Evolutionary conservation across 2,329 filamentous ascomycete species (phyloP), one percentile per base, ranked within the genome.

Genomic region (Xylariaceae sp.): DNA sequence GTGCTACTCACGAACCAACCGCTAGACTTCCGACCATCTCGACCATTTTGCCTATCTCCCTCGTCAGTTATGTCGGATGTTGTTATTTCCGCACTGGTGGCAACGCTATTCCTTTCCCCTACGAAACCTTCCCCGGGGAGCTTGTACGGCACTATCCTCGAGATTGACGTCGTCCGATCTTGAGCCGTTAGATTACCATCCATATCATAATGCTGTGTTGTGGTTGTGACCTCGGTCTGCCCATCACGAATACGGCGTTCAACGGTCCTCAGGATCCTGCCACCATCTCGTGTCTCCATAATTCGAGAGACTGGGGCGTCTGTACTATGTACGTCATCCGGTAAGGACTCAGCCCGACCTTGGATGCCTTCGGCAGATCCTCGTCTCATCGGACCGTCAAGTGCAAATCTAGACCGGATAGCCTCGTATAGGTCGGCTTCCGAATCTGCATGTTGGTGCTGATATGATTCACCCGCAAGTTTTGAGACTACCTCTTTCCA

Each of bases 241-340:
- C 61, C 60, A 16, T 59, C 49, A 2, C 19, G n/a, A 16, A 40
- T 55, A 19, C 23, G 44, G 2, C 49, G 61, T 53, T 57, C 52
- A 3, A 59, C 52, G 4, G 58, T 64, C 20, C 51, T 59, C 7
- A 66, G 42, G 2, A 54, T 55, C 52, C 59, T 70, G 37, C 64
- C 67, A 2, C 68, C 69, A 45, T 65, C 65, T 2, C 60, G 47
- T 6, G 54, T 63, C 21, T 59, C 48, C 7, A 50, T 50, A 9
- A 54, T 60, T 18, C 62, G 43, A 16, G 54, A 50, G 16, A 32
- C 20, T 14, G 59, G 32, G 5, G 23, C 29, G 20, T 61, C 45
- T 18, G 54, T 32, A 43, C 48, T 29, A 41, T 29, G 29, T 7
- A 19, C 29, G 14, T 45, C 29, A 40, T 32, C 20, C 14, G 19